Evolutionary conservation across 2,329 filamentous ascomycete species (phyloP).

Genomic region (Sclerotinia sclerotiorum): DNA sequence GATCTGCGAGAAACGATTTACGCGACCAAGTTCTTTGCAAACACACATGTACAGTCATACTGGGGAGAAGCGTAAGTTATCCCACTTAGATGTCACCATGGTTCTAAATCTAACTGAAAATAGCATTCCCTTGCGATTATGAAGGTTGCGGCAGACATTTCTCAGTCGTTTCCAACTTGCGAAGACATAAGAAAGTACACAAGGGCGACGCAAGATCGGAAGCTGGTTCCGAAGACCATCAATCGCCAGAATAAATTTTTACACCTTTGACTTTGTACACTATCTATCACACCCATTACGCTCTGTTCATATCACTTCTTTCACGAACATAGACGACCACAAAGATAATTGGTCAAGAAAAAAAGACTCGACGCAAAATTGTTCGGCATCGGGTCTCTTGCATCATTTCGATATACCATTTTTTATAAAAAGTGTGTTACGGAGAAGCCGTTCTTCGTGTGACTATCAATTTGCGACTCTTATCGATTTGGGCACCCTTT

Average conservation of each 20-base stretch:
- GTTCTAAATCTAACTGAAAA: slow-evolving; percentile 22
- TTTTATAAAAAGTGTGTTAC: background rate
- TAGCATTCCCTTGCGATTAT: slow-evolving; percentile 91
- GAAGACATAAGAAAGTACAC: slow-evolving; percentile 94
- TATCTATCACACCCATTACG: background rate
- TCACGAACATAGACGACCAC: slow-evolving; percentile 18
- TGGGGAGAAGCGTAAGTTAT: slow-evolving; percentile 85
- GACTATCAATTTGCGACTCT: slow-evolving; percentile 11
- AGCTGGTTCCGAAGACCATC: slow-evolving; percentile 58
- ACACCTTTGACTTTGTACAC: slow-evolving; percentile 14
- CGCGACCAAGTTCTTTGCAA: slow-evolving; percentile 87
- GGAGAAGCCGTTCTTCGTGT: background rate
- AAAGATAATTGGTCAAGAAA: slow-evolving; percentile 8
- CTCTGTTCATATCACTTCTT: slow-evolving; percentile 18
- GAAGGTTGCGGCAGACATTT: slow-evolving; percentile 95
- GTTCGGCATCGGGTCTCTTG: background rate
- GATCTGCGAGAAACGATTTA: slow-evolving; percentile 97
- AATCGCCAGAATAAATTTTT: slow-evolving; percentile 51
- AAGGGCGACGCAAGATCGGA: slow-evolving; percentile 70
- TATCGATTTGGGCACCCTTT: background rate
- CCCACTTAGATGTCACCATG: background rate
- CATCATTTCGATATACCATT: slow-evolving; percentile 17
- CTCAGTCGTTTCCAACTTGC: slow-evolving; percentile 93
- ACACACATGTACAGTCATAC: slow-evolving; percentile 99
- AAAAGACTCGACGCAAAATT: background rate